Conservation (phyloP, 2,329 filamentous ascomycete genomes). For the Elsinoe australis region DNA sequence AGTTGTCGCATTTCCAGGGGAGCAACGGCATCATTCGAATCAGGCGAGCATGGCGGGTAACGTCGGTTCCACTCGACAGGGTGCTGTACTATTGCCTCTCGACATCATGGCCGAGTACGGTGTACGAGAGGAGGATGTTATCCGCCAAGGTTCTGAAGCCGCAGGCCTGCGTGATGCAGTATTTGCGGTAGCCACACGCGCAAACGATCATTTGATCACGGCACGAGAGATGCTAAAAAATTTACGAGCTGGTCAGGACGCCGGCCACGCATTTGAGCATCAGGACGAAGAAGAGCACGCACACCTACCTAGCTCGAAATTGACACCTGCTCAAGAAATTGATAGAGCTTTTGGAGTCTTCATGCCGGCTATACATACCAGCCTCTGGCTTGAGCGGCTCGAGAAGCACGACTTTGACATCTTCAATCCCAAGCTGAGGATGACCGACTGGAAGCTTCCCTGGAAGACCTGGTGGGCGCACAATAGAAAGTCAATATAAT, state of each 20-base stretch:
- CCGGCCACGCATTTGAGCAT: constrained; percentile 85
- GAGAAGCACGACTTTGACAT: constrained; percentile 81
- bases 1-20: constrained; percentile 70
- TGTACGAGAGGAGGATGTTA: constrained; percentile 81
- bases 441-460: constrained; percentile 74
- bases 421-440: constrained; percentile 55
- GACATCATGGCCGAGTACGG: constrained; percentile 80
- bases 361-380: constrained; percentile 69
- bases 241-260: constrained; percentile 62
- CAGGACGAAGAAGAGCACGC: constrained; percentile 63
- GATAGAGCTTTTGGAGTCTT: constrained; percentile 69
- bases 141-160: constrained; percentile 70
- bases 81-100: constrained; percentile 70
- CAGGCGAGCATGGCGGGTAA: constrained; percentile 36
- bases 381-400: constrained; percentile 68
- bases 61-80: constrained; percentile 43
- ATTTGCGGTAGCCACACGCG: constrained; percentile 84
- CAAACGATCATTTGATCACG: constrained; percentile 92
- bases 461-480: constrained; percentile 65
- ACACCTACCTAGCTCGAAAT: constrained; percentile 32
- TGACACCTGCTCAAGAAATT: constrained; percentile 45
- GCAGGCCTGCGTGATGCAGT: constrained; percentile 79
- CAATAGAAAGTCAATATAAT: constrained; percentile 45
- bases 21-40: constrained; percentile 50
- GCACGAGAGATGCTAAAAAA: constrained; percentile 84